Evolutionary conservation across 139 green algal species (phyloP).

Genomic region (Tetratostichococcus sp.): DNA sequence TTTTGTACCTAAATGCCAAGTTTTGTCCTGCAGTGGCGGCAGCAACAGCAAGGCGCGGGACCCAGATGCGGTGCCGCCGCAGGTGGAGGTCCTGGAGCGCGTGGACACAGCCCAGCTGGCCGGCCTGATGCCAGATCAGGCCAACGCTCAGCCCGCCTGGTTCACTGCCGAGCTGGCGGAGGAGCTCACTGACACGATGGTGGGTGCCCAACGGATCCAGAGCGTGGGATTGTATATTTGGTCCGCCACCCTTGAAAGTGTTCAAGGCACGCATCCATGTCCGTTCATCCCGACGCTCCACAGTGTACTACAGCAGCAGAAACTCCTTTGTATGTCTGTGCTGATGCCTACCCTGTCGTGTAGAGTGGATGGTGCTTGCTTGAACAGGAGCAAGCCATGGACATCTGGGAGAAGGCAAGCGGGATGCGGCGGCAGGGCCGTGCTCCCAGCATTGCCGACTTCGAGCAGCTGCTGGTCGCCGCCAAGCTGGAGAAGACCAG

Average conservation of each 20-base stretch:
- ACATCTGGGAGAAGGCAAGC: slow-evolving; percentile 1
- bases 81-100: slow-evolving; percentile 22
- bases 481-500: neutral
- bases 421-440: neutral
- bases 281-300: too few relatives aligned
- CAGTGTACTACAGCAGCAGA: too few relatives aligned
- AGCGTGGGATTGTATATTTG: too few relatives aligned
- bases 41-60: neutral
- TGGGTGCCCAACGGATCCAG: neutral
- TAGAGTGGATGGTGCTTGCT: neutral
- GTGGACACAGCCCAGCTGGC: slow-evolving; percentile 28
- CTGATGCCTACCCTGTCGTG: neutral
- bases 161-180: slow-evolving; percentile 11
- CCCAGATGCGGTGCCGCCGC: neutral
- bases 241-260: too few relatives aligned
- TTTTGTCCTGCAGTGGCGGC: neutral
- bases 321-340: too few relatives aligned
- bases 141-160: slow-evolving; percentile 7
- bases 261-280: too few relatives aligned
- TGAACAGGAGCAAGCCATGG: neutral
- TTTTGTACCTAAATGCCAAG: too few relatives aligned
- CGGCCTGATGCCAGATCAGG: slow-evolving; percentile 23
- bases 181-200: slow-evolving; percentile 11
- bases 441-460: neutral
- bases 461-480: neutral